A percentile compares a stretch with the other conserved stretches of the same genome.
Evolutionary conservation across 2,329 filamentous ascomycete genomes (phyloP).

Genomic region (Hymenoscyphus linearis): DNA sequence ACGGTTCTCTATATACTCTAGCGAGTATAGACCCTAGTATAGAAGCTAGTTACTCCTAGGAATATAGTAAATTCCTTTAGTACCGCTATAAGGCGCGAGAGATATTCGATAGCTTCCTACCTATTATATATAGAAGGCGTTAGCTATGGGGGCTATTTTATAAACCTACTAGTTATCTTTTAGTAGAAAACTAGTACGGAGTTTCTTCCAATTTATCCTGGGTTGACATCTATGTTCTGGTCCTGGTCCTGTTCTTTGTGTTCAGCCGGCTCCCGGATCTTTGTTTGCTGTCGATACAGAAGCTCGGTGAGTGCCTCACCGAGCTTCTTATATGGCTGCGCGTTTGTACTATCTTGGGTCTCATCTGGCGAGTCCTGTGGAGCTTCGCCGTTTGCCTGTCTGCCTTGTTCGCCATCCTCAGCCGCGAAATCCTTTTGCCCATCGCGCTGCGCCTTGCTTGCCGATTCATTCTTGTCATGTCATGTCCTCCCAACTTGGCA

Average conservation of each 20-base stretch:
- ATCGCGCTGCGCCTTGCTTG: slow-evolving; percentile 58
- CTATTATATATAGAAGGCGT: too few relatives aligned
- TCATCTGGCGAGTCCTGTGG: slow-evolving; percentile 33
- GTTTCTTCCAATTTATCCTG: too few relatives aligned
- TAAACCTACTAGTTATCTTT: too few relatives aligned
- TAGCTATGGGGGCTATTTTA: too few relatives aligned
- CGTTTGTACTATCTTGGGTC: slow-evolving; percentile 39
- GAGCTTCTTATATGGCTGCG: slow-evolving; percentile 85
- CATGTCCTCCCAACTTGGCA: too few relatives aligned
- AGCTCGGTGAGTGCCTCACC: slow-evolving; percentile 88
- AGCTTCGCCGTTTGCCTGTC: slow-evolving; percentile 39
- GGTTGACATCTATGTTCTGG: slow-evolving; percentile 41
- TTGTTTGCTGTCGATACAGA: slow-evolving; percentile 83
- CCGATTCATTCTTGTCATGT: slow-evolving; percentile 56
- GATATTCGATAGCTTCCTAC: too few relatives aligned
- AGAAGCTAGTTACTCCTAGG: too few relatives aligned
- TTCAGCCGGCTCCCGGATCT: slow-evolving; percentile 60
- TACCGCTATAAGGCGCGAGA: too few relatives aligned
- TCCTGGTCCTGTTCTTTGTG: slow-evolving; percentile 38
- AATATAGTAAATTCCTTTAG: too few relatives aligned
- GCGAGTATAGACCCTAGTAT: too few relatives aligned
- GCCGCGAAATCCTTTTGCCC: slow-evolving; percentile 58
- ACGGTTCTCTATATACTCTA: too few relatives aligned
- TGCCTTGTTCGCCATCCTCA: slow-evolving; percentile 53
- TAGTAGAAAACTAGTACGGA: too few relatives aligned